Conservation (phyloP, 2,329 filamentous ascomycete species). For the Claviceps sp. region DNA sequence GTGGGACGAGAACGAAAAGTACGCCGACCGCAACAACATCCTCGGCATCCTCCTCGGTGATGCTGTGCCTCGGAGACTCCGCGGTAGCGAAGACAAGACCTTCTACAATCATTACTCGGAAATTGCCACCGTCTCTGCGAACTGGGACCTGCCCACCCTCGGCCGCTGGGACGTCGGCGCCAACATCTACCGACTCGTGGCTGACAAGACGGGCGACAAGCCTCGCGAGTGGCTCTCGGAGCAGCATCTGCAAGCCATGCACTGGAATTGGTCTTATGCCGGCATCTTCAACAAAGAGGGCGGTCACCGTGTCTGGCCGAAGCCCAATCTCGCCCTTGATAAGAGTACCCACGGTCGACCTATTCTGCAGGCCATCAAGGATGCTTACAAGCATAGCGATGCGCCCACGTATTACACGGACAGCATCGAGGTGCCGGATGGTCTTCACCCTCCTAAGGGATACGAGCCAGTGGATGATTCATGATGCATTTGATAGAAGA, state of each 20-base stretch:
- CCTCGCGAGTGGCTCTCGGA: slow-evolving; percentile 24
- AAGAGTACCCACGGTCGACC: slow-evolving; percentile 18
- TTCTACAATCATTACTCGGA: slow-evolving; percentile 65
- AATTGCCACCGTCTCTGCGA: slow-evolving; percentile 52
- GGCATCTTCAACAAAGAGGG: slow-evolving; percentile 29
- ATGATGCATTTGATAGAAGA: no score
- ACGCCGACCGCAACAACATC: slow-evolving; percentile 53
- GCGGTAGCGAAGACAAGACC: slow-evolving; percentile 53
- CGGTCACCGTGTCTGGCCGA: slow-evolving; percentile 22
- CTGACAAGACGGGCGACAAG: slow-evolving; percentile 44
- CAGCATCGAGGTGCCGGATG: slow-evolving; percentile 26
- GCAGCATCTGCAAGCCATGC: slow-evolving; percentile 25
- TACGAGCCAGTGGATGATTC: slow-evolving; percentile 15
- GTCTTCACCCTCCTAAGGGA: slow-evolving; percentile 27
- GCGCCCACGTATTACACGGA: slow-evolving; percentile 29
- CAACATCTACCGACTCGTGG: slow-evolving; percentile 53
- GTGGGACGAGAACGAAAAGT: slow-evolving; percentile 67
- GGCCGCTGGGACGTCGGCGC: slow-evolving; percentile 61
- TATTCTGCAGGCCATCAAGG: slow-evolving; percentile 25
- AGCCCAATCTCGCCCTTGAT: slow-evolving; percentile 25
- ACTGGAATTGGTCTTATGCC: slow-evolving; percentile 41
- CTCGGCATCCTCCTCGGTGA: slow-evolving; percentile 62
- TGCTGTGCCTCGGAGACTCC: slow-evolving; percentile 49
- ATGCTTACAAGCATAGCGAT: slow-evolving; percentile 23
- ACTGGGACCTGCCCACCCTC: slow-evolving; percentile 56